Base-by-base conservation (phyloP, 129 eudicot genomes). In the Flaveria linearis region DNA sequence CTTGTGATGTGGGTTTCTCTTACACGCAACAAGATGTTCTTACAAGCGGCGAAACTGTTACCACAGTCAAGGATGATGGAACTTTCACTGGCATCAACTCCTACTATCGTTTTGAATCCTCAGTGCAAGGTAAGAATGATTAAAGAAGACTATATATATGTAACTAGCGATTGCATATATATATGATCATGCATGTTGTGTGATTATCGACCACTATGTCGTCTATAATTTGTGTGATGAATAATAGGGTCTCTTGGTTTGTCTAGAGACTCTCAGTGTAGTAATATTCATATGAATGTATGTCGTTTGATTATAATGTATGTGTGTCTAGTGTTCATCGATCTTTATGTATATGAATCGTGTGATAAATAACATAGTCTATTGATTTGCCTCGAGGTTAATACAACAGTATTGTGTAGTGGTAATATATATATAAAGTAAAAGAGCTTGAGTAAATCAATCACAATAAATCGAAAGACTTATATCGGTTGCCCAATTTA, bases 1-100 rank as follows among this genome's bases (percentile, higher is more conserved):
- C 62, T 26, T 71, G 75, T 30, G 75, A 71, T 26, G 63, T 71
- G 22, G 62, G 28, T 14, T 71, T 25, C 22, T 50, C 46, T 15
- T 71, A 71, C 75, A 9, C 9, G 17, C 75, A 30, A 30, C 13
- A 2, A 26, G 75, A 71, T 49, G 46, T 71, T 71, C 75, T 71
- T 71, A 8, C 22, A 23, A 26, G 20, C 5, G 63, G 47, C 10
- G 63, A 71, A n/a, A 25, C 16, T 47, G n/a, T 71, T 50, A 4
- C 45, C 43, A 28, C 62, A 3, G 0, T 0, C 45, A 15, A 26
- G 62, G 75, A 71, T 28, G 75, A 71, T 30, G 75, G 75, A 56
- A 8, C 51, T 7, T 71, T 12, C 47, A 71, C 47, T 1, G 75
- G 75, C n/a, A 26, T 28, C 15, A 71, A 71, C 45, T 49, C 46